phyloP scores from a whole-genome alignment of 495 filamentous ascomycete genomes.

The Lophium mytilinum region DNA sequence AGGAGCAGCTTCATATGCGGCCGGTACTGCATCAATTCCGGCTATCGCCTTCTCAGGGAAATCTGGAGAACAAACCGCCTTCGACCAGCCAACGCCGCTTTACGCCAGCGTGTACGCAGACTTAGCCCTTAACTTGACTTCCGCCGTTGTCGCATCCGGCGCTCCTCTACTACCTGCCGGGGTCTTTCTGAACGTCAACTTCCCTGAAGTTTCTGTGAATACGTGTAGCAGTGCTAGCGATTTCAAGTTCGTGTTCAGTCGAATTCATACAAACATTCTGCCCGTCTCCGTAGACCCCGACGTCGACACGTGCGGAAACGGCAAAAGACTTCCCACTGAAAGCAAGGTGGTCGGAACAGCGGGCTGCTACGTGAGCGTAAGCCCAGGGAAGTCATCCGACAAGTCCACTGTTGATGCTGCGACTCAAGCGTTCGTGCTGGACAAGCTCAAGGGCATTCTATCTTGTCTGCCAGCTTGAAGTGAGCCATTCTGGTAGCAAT shows the following conservation, averaged over 20 bases:
- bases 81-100: constrained; percentile 40
- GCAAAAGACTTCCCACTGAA: constrained; percentile 50
- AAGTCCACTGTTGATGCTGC: constrained; percentile 51
- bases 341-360: constrained; percentile 37
- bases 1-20: constrained; percentile 51
- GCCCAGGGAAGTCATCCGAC: constrained; percentile 48
- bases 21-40: constrained; percentile 45
- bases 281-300: constrained; percentile 38
- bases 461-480: constrained; percentile 33
- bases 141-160: constrained; percentile 45
- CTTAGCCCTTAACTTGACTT: constrained; percentile 48
- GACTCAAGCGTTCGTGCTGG: constrained; percentile 47
- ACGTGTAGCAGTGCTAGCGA: constrained; percentile 41
- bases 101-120: constrained; percentile 54
- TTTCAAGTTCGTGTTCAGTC: constrained; percentile 53
- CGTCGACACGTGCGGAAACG: constrained; percentile 46
- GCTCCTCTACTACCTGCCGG: constrained; percentile 50
- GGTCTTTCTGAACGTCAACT: constrained; percentile 62
- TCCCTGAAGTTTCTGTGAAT: constrained; percentile 40
- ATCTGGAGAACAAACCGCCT: constrained; percentile 43
- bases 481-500: too few species aligned
- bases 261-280: constrained; percentile 48
- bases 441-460: constrained; percentile 47
- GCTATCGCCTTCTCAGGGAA: constrained; percentile 57
- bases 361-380: constrained; percentile 56